phyloP scores from a whole-genome alignment of 2,329 filamentous ascomycete species.

The Aureobasidium leucospermi region DNA sequence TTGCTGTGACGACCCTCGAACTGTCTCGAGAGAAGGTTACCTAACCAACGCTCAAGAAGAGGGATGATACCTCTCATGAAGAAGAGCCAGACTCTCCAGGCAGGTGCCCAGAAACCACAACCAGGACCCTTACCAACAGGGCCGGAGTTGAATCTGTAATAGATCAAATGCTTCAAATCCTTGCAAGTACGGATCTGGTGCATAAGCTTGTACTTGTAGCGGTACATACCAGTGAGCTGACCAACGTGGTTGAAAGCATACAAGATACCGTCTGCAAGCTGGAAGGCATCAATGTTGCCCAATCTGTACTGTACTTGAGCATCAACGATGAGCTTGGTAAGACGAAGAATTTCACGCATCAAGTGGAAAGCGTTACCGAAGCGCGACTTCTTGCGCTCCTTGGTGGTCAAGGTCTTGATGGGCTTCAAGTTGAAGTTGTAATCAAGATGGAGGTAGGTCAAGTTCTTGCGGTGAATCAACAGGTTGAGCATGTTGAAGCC shows the following conservation, averaged over 20 bases:
- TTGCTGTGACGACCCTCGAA: conserved; percentile 99
- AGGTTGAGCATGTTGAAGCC: conserved; percentile 99
- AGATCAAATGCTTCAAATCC: conserved; percentile 97
- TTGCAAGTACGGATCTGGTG: conserved; percentile 99
- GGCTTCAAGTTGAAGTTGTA: conserved; percentile 99
- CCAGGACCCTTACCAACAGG: conserved; percentile 95
- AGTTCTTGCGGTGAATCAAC: conserved; percentile 94
- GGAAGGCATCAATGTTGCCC: conserved; percentile 97
- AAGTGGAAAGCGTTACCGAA: conserved; percentile 99
- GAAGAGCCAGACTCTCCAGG: conserved; percentile 98
- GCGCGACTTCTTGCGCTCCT: conserved; percentile 97
- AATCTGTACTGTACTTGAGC: conserved; percentile 96
- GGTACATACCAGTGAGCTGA: conserved; percentile 97
- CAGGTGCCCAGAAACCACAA: conserved; percentile 97
- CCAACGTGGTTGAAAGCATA: conserved; percentile 99
- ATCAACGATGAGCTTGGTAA: conserved; percentile 97
- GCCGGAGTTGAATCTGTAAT: conserved; percentile 96
- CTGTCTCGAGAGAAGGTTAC: conserved; percentile 90
- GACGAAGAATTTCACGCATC: conserved; percentile 92
- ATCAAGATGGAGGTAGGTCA: conserved; percentile 95
- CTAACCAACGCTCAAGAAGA: conserved; percentile 91
- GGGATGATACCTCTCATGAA: conserved; percentile 99
- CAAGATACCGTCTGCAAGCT: conserved; percentile 95
- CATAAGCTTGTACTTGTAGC: conserved; percentile 99
- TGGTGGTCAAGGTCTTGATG: conserved; percentile 96